phyloP scores from a whole-genome alignment of 768 basidiomycete genomes.

The Gloeostereum incarnatum region DNA sequence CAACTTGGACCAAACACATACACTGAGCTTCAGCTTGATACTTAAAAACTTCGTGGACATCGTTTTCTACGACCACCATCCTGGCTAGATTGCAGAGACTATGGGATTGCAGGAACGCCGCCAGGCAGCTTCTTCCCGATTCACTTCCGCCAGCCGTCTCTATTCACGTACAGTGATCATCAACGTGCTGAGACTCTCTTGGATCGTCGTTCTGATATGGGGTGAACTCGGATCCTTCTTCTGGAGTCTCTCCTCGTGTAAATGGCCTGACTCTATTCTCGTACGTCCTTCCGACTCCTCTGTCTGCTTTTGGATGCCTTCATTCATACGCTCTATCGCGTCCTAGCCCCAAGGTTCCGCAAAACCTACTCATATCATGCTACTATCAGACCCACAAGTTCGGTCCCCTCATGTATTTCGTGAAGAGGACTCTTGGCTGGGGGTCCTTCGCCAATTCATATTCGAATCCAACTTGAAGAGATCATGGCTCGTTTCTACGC shows the following conservation, averaged over 20 bases:
- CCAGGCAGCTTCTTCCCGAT: too few relatives aligned
- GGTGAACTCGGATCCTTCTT: slow-evolving; percentile 55
- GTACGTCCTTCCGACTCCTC: slow-evolving; percentile 6
- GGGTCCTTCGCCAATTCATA: slow-evolving; percentile 30
- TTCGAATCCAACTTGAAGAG: slow-evolving; percentile 56
- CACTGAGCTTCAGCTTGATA: too few relatives aligned
- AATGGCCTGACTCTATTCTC: slow-evolving; percentile 41
- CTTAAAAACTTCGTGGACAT: too few relatives aligned
- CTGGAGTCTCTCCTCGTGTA: slow-evolving; percentile 47
- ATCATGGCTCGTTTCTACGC: slow-evolving; percentile 56
- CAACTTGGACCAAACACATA: too few relatives aligned
- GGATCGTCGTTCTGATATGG: slow-evolving; percentile 53
- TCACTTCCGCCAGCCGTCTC: slow-evolving; percentile 1
- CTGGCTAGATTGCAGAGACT: too few relatives aligned
- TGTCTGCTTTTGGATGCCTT: slow-evolving; percentile 4
- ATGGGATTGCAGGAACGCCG: slow-evolving; percentile 1
- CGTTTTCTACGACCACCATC: too few relatives aligned
- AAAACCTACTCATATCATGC: slow-evolving; percentile 45
- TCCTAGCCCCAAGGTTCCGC: slow-evolving; percentile 10
- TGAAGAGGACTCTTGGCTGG: slow-evolving; percentile 31
- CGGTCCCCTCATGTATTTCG: slow-evolving; percentile 27
- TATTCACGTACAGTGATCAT: slow-evolving; percentile 21
- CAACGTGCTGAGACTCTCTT: slow-evolving; percentile 37
- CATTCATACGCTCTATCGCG: slow-evolving; percentile 4
- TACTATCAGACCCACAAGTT: slow-evolving; percentile 66